A percentile compares a stretch with the other conserved stretches of the same genome.
Conservation (phyloP, 2,329 filamentous ascomycete species). For the Nothomitra cinnamomea region DNA sequence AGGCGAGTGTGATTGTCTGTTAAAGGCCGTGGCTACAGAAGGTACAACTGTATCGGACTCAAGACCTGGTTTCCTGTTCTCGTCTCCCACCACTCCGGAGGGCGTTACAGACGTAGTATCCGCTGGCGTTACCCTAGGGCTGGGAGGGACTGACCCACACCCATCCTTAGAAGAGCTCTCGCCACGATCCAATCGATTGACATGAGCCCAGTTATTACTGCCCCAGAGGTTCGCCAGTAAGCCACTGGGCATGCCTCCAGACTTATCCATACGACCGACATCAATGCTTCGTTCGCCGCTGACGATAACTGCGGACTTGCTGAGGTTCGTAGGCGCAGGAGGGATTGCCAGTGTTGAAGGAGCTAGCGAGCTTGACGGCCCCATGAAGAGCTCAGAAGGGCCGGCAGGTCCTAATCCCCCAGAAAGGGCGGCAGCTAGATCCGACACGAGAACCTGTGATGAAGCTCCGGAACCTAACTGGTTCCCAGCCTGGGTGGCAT, state of each 20-base stretch:
- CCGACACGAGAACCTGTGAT: neutral
- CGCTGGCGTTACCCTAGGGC: neutral
- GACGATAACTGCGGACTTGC: conserved; percentile 66
- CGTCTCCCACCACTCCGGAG: neutral
- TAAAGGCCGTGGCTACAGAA: neutral
- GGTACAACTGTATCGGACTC: neutral
- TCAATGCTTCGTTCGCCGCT: conserved; percentile 58
- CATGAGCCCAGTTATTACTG: conserved; percentile 61
- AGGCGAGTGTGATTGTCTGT: conserved; percentile 15
- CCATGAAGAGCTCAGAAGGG: neutral
- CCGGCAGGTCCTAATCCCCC: neutral
- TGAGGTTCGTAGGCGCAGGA: conserved; percentile 70
- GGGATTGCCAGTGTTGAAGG: conserved; percentile 70
- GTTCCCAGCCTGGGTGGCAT: conserved; percentile 21
- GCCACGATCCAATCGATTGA: conserved; percentile 42
- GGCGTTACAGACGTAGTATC: neutral
- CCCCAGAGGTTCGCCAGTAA: conserved; percentile 93
- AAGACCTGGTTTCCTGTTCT: neutral
- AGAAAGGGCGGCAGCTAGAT: too few species aligned
- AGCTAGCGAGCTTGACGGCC: conserved; percentile 46
- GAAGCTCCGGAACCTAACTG: neutral
- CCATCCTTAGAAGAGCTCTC: conserved; percentile 21
- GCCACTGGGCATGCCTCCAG: conserved; percentile 62
- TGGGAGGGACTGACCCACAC: neutral
- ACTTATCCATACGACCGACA: conserved; percentile 40